These are phyloP conservation scores for Stagonosporopsis cucurbitacearum DNA, from an alignment of 2,329 filamentous ascomycete genomes.

Conservation along the genomic window DNA sequence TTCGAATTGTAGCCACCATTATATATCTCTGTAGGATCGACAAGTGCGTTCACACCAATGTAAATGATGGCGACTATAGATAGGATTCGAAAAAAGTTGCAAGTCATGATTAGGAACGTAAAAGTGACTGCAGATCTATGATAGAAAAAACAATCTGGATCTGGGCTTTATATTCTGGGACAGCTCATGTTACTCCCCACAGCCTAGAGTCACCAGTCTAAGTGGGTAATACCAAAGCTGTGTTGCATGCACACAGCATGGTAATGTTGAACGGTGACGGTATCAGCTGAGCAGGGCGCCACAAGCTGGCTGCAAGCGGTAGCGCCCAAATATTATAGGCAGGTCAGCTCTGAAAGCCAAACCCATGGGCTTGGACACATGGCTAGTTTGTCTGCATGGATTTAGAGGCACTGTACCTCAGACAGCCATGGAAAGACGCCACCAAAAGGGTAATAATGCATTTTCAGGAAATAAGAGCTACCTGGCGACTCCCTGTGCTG, in stretches of 20 bases:
- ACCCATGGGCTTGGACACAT: background rate
- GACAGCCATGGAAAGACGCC: background rate
- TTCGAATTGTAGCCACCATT: slow-evolving; percentile 22
- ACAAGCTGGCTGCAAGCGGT: slow-evolving; percentile 2
- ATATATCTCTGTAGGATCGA: slow-evolving; percentile 32
- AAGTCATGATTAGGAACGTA: background rate
- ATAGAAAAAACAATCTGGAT: background rate
- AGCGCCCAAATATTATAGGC: background rate
- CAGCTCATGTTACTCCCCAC: background rate
- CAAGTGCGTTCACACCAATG: slow-evolving; percentile 7
- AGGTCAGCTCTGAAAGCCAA: background rate
- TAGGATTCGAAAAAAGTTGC: background rate
- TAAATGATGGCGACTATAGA: background rate
- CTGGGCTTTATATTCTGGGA: background rate
- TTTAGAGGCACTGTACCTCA: background rate
- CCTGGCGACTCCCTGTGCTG: too few species aligned
- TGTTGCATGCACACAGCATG: background rate
- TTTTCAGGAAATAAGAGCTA: too few species aligned
- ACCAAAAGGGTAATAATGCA: background rate
- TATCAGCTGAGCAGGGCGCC: slow-evolving; percentile 4
- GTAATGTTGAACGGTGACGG: background rate
- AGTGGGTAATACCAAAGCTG: background rate
- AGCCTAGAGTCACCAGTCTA: background rate
- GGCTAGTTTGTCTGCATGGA: background rate
- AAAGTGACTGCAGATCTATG: background rate